Evolutionary conservation across 768 basidiomycete species (phyloP).

Genomic region (Rhodotorula graminis): DNA sequence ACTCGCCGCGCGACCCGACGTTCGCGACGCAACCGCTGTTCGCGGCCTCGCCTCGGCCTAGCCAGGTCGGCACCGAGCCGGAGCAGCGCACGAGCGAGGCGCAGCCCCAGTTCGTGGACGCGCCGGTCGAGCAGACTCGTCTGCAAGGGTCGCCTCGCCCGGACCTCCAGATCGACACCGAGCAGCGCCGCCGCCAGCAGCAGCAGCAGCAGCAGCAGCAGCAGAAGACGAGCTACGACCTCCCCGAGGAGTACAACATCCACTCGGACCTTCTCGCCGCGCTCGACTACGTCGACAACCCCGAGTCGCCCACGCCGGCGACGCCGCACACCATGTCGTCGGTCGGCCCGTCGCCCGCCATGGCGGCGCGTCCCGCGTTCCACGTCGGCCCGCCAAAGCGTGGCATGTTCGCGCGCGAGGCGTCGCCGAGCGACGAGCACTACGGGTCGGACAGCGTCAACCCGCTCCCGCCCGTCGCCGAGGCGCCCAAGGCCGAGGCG

Average conservation of each 20-base stretch:
- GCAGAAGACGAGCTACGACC: not conserved
- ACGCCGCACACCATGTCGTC: constrained; percentile 20
- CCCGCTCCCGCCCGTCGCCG: not conserved
- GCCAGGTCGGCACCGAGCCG: not conserved
- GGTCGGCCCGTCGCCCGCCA: constrained; percentile 13
- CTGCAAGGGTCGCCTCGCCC: no score
- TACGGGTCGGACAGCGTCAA: constrained; percentile 4
- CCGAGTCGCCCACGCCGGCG: constrained; percentile 3
- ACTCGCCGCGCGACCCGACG: not conserved
- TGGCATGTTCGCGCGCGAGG: not conserved
- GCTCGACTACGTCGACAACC: constrained; percentile 30
- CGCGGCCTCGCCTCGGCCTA: not conserved
- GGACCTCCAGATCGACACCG: not conserved
- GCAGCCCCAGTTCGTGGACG: not conserved
- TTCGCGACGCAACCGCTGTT: constrained; percentile 22
- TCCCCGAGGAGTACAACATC: constrained; percentile 19
- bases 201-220: not conserved
- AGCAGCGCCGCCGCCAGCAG: not conserved
- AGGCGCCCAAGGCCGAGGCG: constrained; percentile 7
- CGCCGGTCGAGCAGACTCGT: not conserved
- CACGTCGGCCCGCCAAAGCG: constrained; percentile 26
- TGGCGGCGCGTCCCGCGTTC: constrained; percentile 2
- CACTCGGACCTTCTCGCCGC: constrained; percentile 37
- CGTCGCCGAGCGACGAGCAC: constrained; percentile 14
- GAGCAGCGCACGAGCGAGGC: not conserved